A percentile compares a stretch with the other conserved stretches of the same genome.
These are phyloP conservation scores for Alopecurus myosuroides DNA, from an alignment of 176 grass and related monocot genomes.

Conservation along the genomic window DNA sequence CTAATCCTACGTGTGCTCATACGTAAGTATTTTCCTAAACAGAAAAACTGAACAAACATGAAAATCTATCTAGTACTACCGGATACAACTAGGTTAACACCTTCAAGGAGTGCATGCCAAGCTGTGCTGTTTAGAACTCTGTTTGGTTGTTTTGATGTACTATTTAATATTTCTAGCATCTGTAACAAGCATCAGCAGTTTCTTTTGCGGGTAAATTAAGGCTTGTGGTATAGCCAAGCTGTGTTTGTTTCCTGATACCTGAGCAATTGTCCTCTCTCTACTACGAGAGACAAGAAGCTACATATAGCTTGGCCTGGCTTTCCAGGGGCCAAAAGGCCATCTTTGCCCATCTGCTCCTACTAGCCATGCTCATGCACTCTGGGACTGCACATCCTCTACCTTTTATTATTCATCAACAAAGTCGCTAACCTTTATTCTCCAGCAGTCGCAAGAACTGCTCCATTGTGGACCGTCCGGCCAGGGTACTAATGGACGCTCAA, in stretches of 20 bases:
- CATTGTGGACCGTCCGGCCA: not conserved
- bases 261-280: not conserved
- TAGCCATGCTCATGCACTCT: not conserved
- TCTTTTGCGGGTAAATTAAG: not conserved
- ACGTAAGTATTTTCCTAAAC: no score
- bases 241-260: not conserved
- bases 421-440: not conserved
- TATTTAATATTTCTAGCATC: not conserved
- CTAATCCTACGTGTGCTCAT: no score
- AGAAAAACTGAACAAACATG: no score
- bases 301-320: not conserved
- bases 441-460: not conserved
- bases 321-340: not conserved
- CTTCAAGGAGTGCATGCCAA: no score
- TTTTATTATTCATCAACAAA: not conserved
- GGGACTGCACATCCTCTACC: not conserved
- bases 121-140: no score
- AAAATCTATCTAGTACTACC: no score
- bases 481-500: not conserved
- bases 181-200: not conserved
- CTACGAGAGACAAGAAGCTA: not conserved
- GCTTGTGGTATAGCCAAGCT: not conserved
- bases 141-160: not conserved
- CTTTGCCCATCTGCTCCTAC: not conserved
- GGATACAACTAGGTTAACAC: no score